Conservation (phyloP, 73 alveolate genomes). For the Uronychia setigera region DNA sequence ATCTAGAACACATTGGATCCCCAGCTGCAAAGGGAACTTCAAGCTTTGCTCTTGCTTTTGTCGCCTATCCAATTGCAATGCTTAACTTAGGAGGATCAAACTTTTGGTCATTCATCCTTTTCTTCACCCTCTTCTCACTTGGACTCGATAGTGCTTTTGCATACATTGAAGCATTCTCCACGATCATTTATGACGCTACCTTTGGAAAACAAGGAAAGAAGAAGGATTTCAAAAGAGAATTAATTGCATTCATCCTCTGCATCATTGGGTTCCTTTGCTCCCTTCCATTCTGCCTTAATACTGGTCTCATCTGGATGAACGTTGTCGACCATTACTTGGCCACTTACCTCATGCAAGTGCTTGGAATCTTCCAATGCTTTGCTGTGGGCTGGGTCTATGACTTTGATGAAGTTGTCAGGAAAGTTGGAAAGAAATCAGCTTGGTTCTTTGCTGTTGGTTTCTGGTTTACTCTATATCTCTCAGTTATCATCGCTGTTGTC, state of each 20-base stretch:
- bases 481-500: background rate
- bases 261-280: conserved; percentile 1
- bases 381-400: conserved; percentile 26
- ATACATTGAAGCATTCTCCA: conserved; percentile 18
- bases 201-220: background rate
- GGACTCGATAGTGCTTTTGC: conserved; percentile 28
- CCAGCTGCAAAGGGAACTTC: background rate
- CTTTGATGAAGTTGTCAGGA: background rate
- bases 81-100: background rate
- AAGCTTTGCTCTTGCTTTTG: conserved; percentile 4
- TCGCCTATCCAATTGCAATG: conserved; percentile 1
- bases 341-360: conserved; percentile 4
- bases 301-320: conserved; percentile 11
- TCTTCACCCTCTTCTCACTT: conserved; percentile 1
- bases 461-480: background rate
- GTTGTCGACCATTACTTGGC: conserved; percentile 26
- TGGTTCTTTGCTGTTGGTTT: background rate
- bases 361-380: conserved; percentile 13
- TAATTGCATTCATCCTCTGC: conserved; percentile 2
- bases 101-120: conserved; percentile 5
- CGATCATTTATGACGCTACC: conserved; percentile 20
- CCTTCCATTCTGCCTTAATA: conserved; percentile 12
- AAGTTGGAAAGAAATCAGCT: background rate
- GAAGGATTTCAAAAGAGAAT: background rate
- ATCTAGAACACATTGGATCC: background rate